Evolutionary conservation across 768 basidiomycete species (phyloP), one percentile per base, ranked within the genome.

Genomic region (Hypholoma sublateritium): DNA sequence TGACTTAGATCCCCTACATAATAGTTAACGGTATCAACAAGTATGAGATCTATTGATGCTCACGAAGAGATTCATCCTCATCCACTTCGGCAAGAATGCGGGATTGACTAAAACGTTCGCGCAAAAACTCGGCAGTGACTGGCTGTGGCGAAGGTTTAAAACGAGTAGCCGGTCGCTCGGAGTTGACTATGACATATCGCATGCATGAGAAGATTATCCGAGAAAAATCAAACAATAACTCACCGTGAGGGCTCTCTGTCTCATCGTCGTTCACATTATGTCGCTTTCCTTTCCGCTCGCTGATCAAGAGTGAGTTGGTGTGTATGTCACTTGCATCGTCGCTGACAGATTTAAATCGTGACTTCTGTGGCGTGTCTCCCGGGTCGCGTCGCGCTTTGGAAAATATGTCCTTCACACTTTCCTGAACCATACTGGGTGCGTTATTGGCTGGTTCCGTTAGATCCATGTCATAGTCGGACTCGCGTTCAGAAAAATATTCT

Each of bases 231-330:
- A 17, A 36, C 35, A 50, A 48, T 32, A 19, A 70, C 85, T 65
- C 69, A 89, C 87, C 76, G 53, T 77, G 69, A 34, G 65, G 64
- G 59, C 77, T 78, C 35, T 86, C 87, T 2, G 72, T 68, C 64
- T 89, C 88, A 64, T 89, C 87, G 61, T 89, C 88, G 63, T 86
- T 88, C 61, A 85, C 58, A 64, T 85, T 89, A 61, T 73, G 77
- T 36, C 82, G 76, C 58, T 85, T 82, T 9, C 75, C 78, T 68
- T 78, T 85, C 57, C 21, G 70, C 68, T 56, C 75, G 70, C 55
- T 78, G 76, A 56, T 69, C 69, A 41, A 72, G 65, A 39, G 78
- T 1, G 86, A 83, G 46, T 75, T 83, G 13, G 75, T 73, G 53
- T 88, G 86, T 39, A 82, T 80, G 53, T 86, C 84, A 62, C 85